Conservation (phyloP, 768 basidiomycete genomes). For the Panus rudis region DNA sequence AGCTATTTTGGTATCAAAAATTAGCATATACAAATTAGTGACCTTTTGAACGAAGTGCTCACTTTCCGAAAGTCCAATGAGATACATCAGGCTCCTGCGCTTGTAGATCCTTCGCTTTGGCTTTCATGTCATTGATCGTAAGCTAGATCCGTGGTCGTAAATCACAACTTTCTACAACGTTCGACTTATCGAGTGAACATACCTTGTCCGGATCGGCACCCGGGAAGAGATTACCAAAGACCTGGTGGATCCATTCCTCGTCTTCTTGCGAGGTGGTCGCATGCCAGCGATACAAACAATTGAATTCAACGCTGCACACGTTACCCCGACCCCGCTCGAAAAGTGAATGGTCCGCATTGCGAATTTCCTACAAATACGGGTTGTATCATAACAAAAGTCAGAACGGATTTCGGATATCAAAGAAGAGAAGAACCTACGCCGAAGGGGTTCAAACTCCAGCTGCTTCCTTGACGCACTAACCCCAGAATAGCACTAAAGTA, state of each 20-base stretch:
- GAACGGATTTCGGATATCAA: too few relatives aligned
- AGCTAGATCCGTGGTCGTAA: slow-evolving; percentile 20
- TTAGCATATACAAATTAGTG: not conserved
- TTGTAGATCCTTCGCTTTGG: slow-evolving; percentile 32
- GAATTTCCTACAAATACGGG: slow-evolving; percentile 49
- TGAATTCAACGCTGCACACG: slow-evolving; percentile 83
- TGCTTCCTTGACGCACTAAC: slow-evolving; percentile 66
- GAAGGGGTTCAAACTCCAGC: slow-evolving; percentile 75
- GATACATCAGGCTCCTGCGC: slow-evolving; percentile 36
- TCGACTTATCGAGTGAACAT: too few relatives aligned
- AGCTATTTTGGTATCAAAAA: slow-evolving; percentile 27
- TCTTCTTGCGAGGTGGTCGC: slow-evolving; percentile 70
- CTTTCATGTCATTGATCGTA: slow-evolving; percentile 44
- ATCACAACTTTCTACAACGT: too few relatives aligned
- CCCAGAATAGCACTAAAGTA: slow-evolving; percentile 80
- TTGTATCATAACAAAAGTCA: too few relatives aligned
- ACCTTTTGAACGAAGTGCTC: slow-evolving; percentile 13
- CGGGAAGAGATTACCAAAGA: slow-evolving; percentile 48
- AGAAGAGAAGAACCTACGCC: slow-evolving; percentile 36
- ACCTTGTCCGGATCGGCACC: slow-evolving; percentile 40
- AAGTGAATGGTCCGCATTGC: slow-evolving; percentile 50
- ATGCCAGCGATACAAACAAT: slow-evolving; percentile 83
- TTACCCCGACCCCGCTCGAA: slow-evolving; percentile 81
- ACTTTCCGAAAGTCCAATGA: slow-evolving; percentile 67
- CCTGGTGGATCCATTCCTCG: slow-evolving; percentile 55